Evolutionary conservation across 257 asterid genomes (phyloP), one percentile per base, ranked within the genome.

Genomic region (Cruciata laevipes): DNA sequence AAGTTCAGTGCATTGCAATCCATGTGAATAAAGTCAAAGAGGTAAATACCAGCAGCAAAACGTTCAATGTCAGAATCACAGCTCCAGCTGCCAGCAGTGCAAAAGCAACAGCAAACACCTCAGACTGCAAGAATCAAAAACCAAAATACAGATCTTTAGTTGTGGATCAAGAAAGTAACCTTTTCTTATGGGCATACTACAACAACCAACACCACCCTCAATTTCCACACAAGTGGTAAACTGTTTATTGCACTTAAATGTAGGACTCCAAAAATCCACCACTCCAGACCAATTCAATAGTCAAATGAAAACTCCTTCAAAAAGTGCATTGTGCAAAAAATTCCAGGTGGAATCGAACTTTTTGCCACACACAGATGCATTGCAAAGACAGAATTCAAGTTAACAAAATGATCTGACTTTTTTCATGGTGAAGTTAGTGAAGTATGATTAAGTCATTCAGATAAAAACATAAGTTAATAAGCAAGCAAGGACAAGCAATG

Each of bases 81-180:
- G 97, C 99, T 51, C 99, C 97, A 9, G 95, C 83, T 8, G 97
- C 99, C 11, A 94, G 93, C 51, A 85, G 84, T 6, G 97, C 97
- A 80, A 94, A 88, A 53, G 97, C 96, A 68, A 94, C 99, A 49
- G 96, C 97, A 76, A 90, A 94, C 70, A 94, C 99, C 84, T 94
- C 93, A 23, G 97, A 94, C 99, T 94, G 96, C 64, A 76, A 33
- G 67, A 7, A 49, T 57, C n/a, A 25, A 47, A 53, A 64, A 49
- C 17, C 40, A 14, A 70, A 27, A 27, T 68, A 63, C 42, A 32
- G 23, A 23, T 11, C 55, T 13, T 67, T 6, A 67, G 32, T 31
- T 20, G 23, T 42, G 13, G 10, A 13, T 5, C 4, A 52, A 17
- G 32, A 44, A 32, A 67, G 4, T 10, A 42, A 58, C 23, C 0